These are phyloP conservation scores for Raddia distichophylla DNA, from an alignment of 176 grass and related monocot genomes.

Conservation along the genomic window DNA sequence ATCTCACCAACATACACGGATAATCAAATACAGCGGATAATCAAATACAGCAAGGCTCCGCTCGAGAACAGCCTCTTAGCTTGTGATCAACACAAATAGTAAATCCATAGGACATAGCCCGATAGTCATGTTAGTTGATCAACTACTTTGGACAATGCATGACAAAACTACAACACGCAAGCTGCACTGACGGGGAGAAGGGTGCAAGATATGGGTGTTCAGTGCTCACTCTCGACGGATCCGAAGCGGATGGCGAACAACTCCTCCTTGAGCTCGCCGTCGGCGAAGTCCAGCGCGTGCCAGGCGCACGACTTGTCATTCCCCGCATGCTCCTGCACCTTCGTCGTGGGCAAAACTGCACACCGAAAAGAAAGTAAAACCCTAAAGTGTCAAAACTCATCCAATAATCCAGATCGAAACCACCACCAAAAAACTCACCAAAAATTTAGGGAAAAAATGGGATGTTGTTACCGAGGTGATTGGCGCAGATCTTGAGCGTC, in stretches of 20 bases:
- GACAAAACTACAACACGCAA: not conserved
- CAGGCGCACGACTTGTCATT: slow-evolving; percentile 87
- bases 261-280: slow-evolving; percentile 82
- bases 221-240: slow-evolving; percentile 76
- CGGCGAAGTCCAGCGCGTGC: slow-evolving; percentile 81
- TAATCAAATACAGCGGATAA: no score
- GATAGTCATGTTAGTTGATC: not conserved
- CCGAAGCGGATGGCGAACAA: slow-evolving; percentile 88
- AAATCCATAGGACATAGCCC: not conserved
- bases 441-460: not conserved
- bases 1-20: no score
- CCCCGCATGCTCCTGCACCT: slow-evolving; percentile 81
- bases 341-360: slow-evolving; percentile 68
- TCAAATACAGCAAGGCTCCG: no score
- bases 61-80: not conserved
- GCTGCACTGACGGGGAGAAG: not conserved
- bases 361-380: not conserved
- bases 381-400: slow-evolving; percentile 11
- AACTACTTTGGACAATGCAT: not conserved
- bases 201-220: not conserved
- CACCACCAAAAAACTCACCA: not conserved
- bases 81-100: not conserved
- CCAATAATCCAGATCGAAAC: slow-evolving; percentile 26
- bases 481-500: slow-evolving; percentile 92
- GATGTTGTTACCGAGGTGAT: slow-evolving; percentile 60